phyloP scores from a whole-genome alignment of 192 early-diverging fungal species.

The Backusella circina region DNA sequence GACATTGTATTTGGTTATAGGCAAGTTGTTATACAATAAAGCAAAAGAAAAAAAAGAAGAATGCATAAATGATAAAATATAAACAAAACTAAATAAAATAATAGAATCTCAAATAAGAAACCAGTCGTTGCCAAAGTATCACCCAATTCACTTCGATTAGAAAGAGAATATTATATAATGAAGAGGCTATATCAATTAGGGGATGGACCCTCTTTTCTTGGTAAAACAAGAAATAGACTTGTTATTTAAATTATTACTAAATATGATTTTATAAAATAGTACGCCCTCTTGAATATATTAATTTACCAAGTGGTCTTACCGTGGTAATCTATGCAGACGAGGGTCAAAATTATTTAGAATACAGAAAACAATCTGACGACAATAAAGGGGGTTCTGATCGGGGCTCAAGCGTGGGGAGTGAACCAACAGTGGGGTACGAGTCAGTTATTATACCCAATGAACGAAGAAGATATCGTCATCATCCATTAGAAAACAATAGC shows the following conservation, averaged over 20 bases:
- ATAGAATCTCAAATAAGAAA: slow-evolving; percentile 24
- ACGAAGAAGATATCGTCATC: not conserved
- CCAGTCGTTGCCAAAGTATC: slow-evolving; percentile 33
- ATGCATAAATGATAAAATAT: not conserved
- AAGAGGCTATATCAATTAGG: slow-evolving; percentile 22
- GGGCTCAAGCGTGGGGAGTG: not conserved
- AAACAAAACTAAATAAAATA: not conserved
- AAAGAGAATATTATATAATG: slow-evolving; percentile 28
- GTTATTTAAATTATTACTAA: not conserved
- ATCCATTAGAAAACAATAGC: not conserved
- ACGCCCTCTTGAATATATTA: slow-evolving; percentile 22
- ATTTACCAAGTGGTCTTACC: slow-evolving; percentile 16
- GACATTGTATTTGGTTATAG: slow-evolving; percentile 25
- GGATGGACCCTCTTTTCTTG: slow-evolving; percentile 25
- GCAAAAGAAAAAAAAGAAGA: not conserved
- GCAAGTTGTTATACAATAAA: not conserved
- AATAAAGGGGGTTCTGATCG: not conserved
- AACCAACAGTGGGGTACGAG: not conserved
- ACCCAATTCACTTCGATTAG: slow-evolving; percentile 18
- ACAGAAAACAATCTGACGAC: slow-evolving; percentile 5
- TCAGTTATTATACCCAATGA: not conserved
- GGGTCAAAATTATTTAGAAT: slow-evolving; percentile 13
- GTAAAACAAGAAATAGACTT: slow-evolving; percentile 7
- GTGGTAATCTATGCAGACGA: slow-evolving; percentile 27
- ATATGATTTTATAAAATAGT: slow-evolving; percentile 14